phyloP scores from a whole-genome alignment of 2,329 filamentous ascomycete species.

The Microdochium paspali region DNA sequence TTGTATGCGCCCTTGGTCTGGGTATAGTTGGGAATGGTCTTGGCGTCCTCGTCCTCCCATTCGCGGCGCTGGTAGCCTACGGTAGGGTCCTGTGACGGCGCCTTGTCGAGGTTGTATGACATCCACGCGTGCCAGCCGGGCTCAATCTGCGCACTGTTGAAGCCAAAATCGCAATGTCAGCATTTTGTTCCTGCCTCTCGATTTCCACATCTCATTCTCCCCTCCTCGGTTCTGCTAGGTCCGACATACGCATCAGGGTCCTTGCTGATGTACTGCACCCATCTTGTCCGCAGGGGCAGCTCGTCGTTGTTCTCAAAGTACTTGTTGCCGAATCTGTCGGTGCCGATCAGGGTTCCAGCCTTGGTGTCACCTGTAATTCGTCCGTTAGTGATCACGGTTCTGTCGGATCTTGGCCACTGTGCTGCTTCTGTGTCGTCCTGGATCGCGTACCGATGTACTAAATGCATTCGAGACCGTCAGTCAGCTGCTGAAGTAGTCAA shows the following conservation, averaged over 20 bases:
- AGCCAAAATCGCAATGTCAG: neutral
- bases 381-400: slow-evolving; percentile 1
- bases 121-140: slow-evolving; percentile 99
- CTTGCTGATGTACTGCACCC: slow-evolving; percentile 91
- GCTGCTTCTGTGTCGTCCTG: neutral
- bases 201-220: neutral
- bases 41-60: slow-evolving; percentile 66
- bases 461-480: slow-evolving; percentile 14
- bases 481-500: slow-evolving; percentile 7
- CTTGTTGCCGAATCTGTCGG: slow-evolving; percentile 92
- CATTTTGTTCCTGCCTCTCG: neutral
- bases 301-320: slow-evolving; percentile 95
- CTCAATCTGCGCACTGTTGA: slow-evolving; percentile 66
- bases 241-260: slow-evolving; percentile 72
- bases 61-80: slow-evolving; percentile 55
- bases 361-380: slow-evolving; percentile 80
- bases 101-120: slow-evolving; percentile 82
- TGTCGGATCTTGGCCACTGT: too few species aligned
- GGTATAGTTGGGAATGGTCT: slow-evolving; percentile 67
- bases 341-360: slow-evolving; percentile 74
- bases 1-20: slow-evolving; percentile 72
- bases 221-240: neutral
- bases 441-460: slow-evolving; percentile 45
- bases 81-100: slow-evolving; percentile 68
- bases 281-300: slow-evolving; percentile 85